These are phyloP conservation scores for Aspergillus nomiae DNA, from an alignment of 2,329 filamentous ascomycete species.

Conservation along the genomic window DNA sequence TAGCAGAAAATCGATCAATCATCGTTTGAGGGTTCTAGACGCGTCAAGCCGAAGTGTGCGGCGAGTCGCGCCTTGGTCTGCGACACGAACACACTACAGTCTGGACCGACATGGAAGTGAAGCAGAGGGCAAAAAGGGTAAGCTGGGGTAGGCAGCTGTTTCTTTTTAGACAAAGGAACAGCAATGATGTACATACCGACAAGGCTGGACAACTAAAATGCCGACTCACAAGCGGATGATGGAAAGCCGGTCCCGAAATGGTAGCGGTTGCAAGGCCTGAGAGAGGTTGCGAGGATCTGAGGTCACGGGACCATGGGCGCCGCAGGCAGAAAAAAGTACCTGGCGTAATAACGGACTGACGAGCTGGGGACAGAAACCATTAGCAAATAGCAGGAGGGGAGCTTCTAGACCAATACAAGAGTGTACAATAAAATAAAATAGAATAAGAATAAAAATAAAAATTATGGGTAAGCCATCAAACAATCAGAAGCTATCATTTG, in stretches of 20 bases:
- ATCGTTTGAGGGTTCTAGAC: constrained; percentile 21
- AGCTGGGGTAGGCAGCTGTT: constrained; percentile 7
- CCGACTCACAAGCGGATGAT: constrained; percentile 41
- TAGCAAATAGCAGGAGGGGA: constrained; percentile 12
- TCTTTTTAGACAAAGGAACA: constrained; percentile 11
- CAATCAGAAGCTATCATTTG: constrained; percentile 15
- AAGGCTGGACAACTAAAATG: constrained; percentile 43
- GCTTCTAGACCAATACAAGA: neutral
- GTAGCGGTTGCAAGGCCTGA: constrained; percentile 33
- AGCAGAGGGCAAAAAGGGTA: constrained; percentile 2
- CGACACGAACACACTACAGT: constrained; percentile 24
- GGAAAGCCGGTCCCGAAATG: constrained; percentile 41
- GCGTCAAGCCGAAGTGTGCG: constrained; percentile 25
- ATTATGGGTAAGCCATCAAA: constrained; percentile 9
- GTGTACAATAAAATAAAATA: neutral
- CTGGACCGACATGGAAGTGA: constrained; percentile 16
- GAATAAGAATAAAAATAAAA: constrained; percentile 8
- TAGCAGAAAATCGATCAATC: constrained; percentile 8
- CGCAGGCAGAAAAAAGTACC: constrained; percentile 19
- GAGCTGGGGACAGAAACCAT: constrained; percentile 8
- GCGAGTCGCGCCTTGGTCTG: constrained; percentile 27
- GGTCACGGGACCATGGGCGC: constrained; percentile 32
- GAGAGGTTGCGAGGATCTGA: constrained; percentile 23
- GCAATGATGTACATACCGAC: constrained; percentile 41
- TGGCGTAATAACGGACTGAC: neutral